These are phyloP conservation scores for Penicillium sp. DNA, from an alignment of 2,329 filamentous ascomycete species.

Conservation along the genomic window DNA sequence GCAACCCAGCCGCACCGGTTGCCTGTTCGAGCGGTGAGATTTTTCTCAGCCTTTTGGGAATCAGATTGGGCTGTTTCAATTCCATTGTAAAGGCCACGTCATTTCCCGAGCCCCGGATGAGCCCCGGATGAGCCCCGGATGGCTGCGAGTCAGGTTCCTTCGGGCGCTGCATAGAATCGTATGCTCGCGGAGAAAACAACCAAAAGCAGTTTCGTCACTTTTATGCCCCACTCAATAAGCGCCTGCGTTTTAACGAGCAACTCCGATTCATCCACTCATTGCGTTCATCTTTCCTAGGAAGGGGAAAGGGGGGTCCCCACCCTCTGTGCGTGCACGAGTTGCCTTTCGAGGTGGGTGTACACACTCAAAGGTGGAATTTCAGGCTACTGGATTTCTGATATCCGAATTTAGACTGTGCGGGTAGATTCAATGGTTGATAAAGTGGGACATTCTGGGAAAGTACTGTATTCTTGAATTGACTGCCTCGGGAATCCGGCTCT, in stretches of 20 bases:
- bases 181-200: neutral
- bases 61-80: neutral
- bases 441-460: neutral
- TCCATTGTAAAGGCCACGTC: neutral
- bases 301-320: neutral
- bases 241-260: conserved; percentile 3
- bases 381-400: neutral
- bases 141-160: neutral
- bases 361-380: too few relatives aligned
- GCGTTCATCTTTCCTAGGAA: neutral
- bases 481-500: neutral
- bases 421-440: conserved; percentile 3
- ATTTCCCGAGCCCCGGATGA: neutral
- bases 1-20: conserved; percentile 2
- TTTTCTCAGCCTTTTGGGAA: neutral
- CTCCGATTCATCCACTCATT: neutral
- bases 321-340: neutral
- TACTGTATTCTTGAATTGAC: neutral
- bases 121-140: too few relatives aligned
- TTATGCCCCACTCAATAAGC: conserved; percentile 8
- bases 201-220: neutral
- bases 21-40: conserved; percentile 3
- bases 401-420: neutral
- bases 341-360: too few relatives aligned
- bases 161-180: neutral